These are phyloP conservation scores for Bjerkandera adusta DNA, from an alignment of 1,284 basidiomycete genomes.

Conservation along the genomic window DNA sequence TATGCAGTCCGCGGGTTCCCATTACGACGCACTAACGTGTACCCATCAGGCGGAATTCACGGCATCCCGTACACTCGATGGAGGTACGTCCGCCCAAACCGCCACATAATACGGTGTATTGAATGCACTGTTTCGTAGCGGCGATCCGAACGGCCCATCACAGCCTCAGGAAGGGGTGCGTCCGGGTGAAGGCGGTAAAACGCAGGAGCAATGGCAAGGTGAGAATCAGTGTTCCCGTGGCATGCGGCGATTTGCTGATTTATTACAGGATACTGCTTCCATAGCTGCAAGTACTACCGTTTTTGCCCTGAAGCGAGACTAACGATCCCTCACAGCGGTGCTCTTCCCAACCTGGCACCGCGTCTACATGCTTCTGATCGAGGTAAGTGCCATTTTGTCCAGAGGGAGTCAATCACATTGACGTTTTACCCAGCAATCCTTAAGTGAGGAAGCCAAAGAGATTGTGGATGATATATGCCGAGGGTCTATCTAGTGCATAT, in stretches of 20 bases:
- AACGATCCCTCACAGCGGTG: not conserved
- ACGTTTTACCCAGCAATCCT: constrained; percentile 3
- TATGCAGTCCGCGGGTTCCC: too few relatives aligned
- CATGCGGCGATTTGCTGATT: not conserved
- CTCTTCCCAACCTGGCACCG: not conserved
- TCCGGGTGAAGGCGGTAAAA: too few relatives aligned
- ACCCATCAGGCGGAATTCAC: constrained; percentile 7
- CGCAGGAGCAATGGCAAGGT: constrained; percentile 5
- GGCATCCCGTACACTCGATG: constrained; percentile 7
- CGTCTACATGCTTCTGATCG: not conserved
- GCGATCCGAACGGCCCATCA: too few relatives aligned
- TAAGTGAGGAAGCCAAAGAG: not conserved
- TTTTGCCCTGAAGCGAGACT: not conserved
- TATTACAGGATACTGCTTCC: constrained; percentile 9
- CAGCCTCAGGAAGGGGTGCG: too few relatives aligned
- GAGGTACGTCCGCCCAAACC: constrained; percentile 5
- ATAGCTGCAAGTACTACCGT: constrained; percentile 2
- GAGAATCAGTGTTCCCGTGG: not conserved
- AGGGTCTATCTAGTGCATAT: constrained; percentile 14
- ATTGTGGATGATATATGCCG: not conserved
- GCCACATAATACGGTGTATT: too few relatives aligned
- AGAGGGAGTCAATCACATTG: not conserved
- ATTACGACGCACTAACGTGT: too few relatives aligned
- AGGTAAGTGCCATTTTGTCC: not conserved
- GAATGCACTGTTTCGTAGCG: too few relatives aligned